Evolutionary conservation across 495 filamentous ascomycete genomes (phyloP).

Genomic region (Daldinia decipiens): DNA sequence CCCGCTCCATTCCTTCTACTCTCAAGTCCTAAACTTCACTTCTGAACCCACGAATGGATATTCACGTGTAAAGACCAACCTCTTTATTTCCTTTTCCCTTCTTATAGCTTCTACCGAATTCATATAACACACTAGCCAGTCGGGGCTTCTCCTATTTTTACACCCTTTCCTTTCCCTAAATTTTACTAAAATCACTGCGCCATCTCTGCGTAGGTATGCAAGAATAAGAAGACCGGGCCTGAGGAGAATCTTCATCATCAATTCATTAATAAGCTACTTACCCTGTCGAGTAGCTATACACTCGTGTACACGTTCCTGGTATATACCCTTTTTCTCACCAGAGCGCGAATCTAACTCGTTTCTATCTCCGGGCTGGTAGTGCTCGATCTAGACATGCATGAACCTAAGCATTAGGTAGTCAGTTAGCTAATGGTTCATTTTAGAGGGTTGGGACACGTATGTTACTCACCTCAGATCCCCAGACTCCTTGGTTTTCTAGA

Average conservation of each 20-base stretch:
- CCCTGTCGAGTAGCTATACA: conserved; percentile 34
- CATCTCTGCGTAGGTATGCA: conserved; percentile 10
- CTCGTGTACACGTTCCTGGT: conserved; percentile 6
- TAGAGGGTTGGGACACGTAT: not conserved
- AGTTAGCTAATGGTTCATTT: not conserved
- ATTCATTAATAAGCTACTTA: conserved; percentile 43
- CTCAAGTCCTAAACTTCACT: not conserved
- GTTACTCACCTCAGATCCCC: conserved; percentile 67
- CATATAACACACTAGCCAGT: conserved; percentile 7
- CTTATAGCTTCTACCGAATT: not conserved
- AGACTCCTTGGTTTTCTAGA: conserved; percentile 82
- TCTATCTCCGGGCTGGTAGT: conserved; percentile 42
- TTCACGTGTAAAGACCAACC: not conserved
- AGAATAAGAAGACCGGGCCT: not conserved
- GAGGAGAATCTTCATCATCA: conserved; percentile 28
- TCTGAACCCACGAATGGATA: not conserved
- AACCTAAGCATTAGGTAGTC: conserved; percentile 32
- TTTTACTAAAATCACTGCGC: conserved; percentile 2
- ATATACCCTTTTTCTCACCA: conserved; percentile 9
- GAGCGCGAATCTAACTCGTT: conserved; percentile 10
- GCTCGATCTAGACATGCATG: conserved; percentile 45
- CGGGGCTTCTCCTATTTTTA: not conserved
- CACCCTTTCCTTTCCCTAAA: not conserved
- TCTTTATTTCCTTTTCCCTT: not conserved
- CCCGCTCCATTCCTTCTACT: not conserved